Evolutionary conservation across 495 filamentous ascomycete genomes (phyloP).

Genomic region (Patellaria atrata): DNA sequence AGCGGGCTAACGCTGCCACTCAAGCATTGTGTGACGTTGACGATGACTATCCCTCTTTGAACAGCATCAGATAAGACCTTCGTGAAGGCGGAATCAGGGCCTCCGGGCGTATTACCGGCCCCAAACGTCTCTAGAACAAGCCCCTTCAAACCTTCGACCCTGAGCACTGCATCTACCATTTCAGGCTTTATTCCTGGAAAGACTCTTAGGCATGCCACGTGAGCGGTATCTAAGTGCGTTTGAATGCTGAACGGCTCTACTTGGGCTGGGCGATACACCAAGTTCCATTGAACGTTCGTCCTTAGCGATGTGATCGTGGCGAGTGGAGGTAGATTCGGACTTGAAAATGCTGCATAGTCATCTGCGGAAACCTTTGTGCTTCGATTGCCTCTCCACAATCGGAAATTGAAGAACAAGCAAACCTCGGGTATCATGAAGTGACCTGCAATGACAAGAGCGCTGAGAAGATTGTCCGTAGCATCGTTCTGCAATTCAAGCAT

Average conservation of each 20-base stretch:
- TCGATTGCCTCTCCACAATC: constrained; percentile 81
- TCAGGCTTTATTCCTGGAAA: constrained; percentile 92
- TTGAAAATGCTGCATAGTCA: constrained; percentile 74
- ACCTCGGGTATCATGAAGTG: constrained; percentile 96
- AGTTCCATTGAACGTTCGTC: constrained; percentile 70
- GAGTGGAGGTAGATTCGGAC: constrained; percentile 69
- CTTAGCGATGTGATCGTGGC: constrained; percentile 67
- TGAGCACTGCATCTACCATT: constrained; percentile 83
- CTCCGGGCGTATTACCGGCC: constrained; percentile 81
- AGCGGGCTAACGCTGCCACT: constrained; percentile 79
- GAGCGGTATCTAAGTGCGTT: constrained; percentile 64
- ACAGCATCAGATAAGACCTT: constrained; percentile 67
- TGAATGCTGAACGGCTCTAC: constrained; percentile 66
- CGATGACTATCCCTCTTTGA: constrained; percentile 66
- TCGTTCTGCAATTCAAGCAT: constrained; percentile 90
- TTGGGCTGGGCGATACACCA: constrained; percentile 58
- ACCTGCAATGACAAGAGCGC: constrained; percentile 82
- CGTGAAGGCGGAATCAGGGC: constrained; percentile 69
- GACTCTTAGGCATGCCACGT: constrained; percentile 85
- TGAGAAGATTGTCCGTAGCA: constrained; percentile 89
- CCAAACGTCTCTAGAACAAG: constrained; percentile 92
- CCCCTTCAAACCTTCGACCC: constrained; percentile 62
- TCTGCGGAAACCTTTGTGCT: constrained; percentile 79
- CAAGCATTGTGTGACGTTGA: constrained; percentile 87
- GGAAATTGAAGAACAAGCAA: constrained; percentile 89